phyloP scores from a whole-genome alignment of 2,329 filamentous ascomycete species.

The Westerdykella sp. region DNA sequence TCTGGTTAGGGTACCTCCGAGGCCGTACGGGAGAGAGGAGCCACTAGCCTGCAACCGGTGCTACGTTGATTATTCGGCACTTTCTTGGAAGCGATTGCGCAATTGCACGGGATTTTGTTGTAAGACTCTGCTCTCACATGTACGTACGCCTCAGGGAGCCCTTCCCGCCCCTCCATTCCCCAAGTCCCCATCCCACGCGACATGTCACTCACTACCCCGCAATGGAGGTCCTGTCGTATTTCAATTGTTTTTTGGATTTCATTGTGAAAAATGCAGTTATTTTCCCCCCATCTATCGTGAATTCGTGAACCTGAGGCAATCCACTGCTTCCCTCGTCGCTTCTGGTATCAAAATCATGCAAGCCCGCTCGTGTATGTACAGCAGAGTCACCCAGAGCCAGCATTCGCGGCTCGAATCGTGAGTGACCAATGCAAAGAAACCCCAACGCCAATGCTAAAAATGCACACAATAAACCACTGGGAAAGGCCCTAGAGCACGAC shows the following conservation, averaged over 20 bases:
- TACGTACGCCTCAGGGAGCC: background rate
- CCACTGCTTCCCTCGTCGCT: background rate
- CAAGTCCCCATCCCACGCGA: background rate
- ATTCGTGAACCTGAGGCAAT: background rate
- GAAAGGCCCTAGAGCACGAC: conserved; percentile 10
- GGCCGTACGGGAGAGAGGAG: background rate
- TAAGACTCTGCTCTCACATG: conserved; percentile 5
- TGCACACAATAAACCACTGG: conserved; percentile 22
- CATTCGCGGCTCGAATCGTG: background rate
- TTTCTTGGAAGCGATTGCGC: conserved; percentile 35
- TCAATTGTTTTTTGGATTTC: background rate
- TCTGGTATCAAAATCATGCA: background rate
- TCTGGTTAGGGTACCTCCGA: too few relatives aligned
- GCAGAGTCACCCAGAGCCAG: background rate
- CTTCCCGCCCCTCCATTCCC: background rate
- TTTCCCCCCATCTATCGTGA: background rate
- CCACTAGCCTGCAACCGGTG: conserved; percentile 12
- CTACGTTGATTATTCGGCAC: conserved; percentile 19
- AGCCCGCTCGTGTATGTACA: background rate
- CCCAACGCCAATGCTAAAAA: conserved; percentile 41
- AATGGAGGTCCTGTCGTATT: background rate
- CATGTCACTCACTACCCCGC: background rate
- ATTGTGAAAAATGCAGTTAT: background rate
- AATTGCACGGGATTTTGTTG: conserved; percentile 29
- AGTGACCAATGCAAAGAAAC: conserved; percentile 6